Conservation (phyloP, 352 stramenopile genomes). For the Salisapilia sapeloensis region DNA sequence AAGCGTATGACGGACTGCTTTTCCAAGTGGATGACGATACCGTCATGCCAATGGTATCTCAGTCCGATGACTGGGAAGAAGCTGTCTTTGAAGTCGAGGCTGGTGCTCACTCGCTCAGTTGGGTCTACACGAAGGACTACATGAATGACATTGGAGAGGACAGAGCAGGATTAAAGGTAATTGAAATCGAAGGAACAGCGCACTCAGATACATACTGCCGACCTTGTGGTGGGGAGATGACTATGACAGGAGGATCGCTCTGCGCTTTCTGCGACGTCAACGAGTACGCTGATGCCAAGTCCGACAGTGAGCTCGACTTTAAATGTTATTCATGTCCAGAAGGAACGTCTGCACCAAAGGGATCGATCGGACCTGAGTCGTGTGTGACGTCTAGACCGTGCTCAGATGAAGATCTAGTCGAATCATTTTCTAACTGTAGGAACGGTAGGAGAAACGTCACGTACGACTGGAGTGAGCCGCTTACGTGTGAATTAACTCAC, state of each 20-base stretch:
- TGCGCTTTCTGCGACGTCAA: conserved; percentile 66
- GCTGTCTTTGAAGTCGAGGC: conserved; percentile 24
- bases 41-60: conserved; percentile 27
- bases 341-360: conserved; percentile 43
- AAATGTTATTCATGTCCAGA: conserved; percentile 47
- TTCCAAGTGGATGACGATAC: conserved; percentile 58
- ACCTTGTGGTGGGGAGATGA: conserved; percentile 60
- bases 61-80: conserved; percentile 57
- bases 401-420: conserved; percentile 34
- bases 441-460: conserved; percentile 33
- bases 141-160: conserved; percentile 46
- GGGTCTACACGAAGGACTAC: conserved; percentile 75
- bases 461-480: conserved; percentile 46
- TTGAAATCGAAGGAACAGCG: conserved; percentile 68
- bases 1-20: conserved; percentile 54
- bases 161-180: conserved; percentile 53
- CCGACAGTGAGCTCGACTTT: conserved; percentile 59
- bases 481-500: conserved; percentile 35
- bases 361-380: conserved; percentile 48
- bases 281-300: conserved; percentile 53
- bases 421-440: conserved; percentile 35
- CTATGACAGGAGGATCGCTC: conserved; percentile 50
- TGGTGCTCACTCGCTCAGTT: conserved; percentile 52
- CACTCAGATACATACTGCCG: conserved; percentile 58
- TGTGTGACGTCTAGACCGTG: conserved; percentile 52